Base-by-base conservation (phyloP, 139 green algal genomes). In the Chlamydomonas sphaeroides region DNA sequence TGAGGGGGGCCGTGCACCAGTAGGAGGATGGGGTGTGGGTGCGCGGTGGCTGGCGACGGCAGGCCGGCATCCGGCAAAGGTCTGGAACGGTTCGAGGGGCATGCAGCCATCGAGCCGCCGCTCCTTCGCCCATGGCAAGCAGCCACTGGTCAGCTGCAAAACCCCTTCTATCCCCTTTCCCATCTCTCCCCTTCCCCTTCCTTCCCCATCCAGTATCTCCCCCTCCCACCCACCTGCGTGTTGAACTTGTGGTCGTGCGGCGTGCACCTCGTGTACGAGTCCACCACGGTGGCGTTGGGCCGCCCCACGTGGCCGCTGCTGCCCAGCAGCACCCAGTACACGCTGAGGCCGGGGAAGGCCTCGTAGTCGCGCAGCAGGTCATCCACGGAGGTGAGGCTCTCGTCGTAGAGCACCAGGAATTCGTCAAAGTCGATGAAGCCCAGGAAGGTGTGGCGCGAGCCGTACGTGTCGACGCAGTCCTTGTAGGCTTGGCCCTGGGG, bases 391-490 rank as follows among this genome's bases (percentile, higher is more conserved):
- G n/a, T 59, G 1, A 82, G 10, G 5, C 5, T 36, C 0, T 48
- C 0, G 51, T 90, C 80, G n/a, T 80, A 69, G 0, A 90, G 18
- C 26, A 83, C 76, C 10, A 90, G 39, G 62, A 90, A 90, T 63
- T 90, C 86, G 76, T 90, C 86, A 11, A 85, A 11, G 61, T 90
- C 86, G 14, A 90, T 85, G 68, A 90, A 90, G 11, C 86, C 86
- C 32, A 90, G 59, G 80, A 90, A 90, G 14, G 21, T 73, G 53
- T 89, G 85, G 11, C 38, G 82, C 3, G 53, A 15, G 28, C 68
- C 63, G 57, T 41, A 84, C 5, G 20, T 35, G 0, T 68, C 41
- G 4, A 89, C 36, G 51, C 85, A 89, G 74, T 86, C 61, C 74
- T 79, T 85, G 85, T 80, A 81, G 20, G 70, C 79, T 61, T 85